Evolutionary conservation across 2,329 filamentous ascomycete species (phyloP), one percentile per base, ranked within the genome.

Genomic region (Fusarium praegraminearum): DNA sequence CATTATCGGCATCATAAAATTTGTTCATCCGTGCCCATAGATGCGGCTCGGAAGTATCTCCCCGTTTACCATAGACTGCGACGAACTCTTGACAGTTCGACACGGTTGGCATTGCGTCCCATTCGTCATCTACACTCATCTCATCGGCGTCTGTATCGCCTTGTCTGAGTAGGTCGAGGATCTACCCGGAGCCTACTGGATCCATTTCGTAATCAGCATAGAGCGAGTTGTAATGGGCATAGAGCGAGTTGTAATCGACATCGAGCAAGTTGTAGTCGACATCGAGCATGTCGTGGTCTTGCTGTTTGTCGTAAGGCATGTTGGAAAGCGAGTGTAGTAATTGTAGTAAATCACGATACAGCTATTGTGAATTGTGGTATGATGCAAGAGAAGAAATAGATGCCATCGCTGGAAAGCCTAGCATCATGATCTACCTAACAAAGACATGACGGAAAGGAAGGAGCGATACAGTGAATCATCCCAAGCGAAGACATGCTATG

Each of bases 381-480:
- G 2, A 38, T 12, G 35, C 7, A 12, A 20, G 35, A 18, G 5
- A 11, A 36, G 18, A 12, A 38, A 38, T n/a, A 10, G 18, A 20
- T 20, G 18, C 0, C 3, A 18, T 5, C 10, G n/a, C 7, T 2
- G 5, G 11, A 38, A 38, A 38, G 28, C 3, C 5, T 10, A 7
- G 8, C 6, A 11, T 6, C 10, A 4, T n/a, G n/a, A n/a, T n/a
- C 5, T 4, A 12, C 9, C 5, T 20, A 5, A 7, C 33, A n/a
- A 18, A 36, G 33, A n/a, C 18, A 20, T 20, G 18, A 2, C 20
- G 18, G 3, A 3, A 36, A 36, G 22, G 20, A 18, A 26, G 22
- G 40, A 18, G 5, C 15, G 15, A 43, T 0, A 6, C 20, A 41
- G 10, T 22, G 9, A 12, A 40, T 22, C 18, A 43, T 3, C 40